A percentile compares a stretch with the other conserved stretches of the same genome.
Evolutionary conservation across 2,329 filamentous ascomycete species (phyloP).

Genomic region (Diaporthe eres): DNA sequence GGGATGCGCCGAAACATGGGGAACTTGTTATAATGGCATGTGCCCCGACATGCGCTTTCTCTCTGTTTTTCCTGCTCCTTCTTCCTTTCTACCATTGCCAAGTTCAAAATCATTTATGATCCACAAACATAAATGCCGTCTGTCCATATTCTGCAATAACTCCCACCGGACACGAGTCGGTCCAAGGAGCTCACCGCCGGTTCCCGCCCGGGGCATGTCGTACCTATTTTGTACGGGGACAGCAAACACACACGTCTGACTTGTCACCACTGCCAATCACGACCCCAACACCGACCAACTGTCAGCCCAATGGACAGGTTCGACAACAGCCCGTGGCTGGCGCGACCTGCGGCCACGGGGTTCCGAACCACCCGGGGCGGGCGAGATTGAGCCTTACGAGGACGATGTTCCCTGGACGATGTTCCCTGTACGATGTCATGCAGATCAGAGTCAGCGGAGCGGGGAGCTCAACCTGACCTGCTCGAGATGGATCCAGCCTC

Average conservation of each 20-base stretch:
- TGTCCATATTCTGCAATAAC: background rate
- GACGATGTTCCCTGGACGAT: background rate
- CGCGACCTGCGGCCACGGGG: background rate
- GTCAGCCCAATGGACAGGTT: background rate
- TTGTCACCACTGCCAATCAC: constrained; percentile 4
- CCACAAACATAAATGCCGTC: background rate
- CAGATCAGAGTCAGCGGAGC: constrained; percentile 21
- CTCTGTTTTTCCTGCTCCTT: background rate
- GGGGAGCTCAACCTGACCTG: constrained; percentile 10
- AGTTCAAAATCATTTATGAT: background rate
- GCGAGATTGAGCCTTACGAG: background rate
- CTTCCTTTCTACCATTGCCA: background rate
- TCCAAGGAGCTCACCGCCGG: constrained; percentile 21
- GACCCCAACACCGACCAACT: background rate
- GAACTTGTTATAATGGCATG: constrained; percentile 11
- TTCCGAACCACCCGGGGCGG: constrained; percentile 3
- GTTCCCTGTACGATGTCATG: constrained; percentile 4
- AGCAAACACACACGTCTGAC: constrained; percentile 17
- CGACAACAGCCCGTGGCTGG: constrained; percentile 8
- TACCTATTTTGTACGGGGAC: background rate
- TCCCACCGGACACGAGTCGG: constrained; percentile 1
- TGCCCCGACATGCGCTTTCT: background rate
- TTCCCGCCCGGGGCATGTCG: background rate
- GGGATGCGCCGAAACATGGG: constrained; percentile 30
- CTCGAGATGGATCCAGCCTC: constrained; percentile 2